A percentile compares a stretch with the other conserved stretches of the same genome.
phyloP scores from a whole-genome alignment of 176 grass and related monocot species.

The Zoysia pacifica region DNA sequence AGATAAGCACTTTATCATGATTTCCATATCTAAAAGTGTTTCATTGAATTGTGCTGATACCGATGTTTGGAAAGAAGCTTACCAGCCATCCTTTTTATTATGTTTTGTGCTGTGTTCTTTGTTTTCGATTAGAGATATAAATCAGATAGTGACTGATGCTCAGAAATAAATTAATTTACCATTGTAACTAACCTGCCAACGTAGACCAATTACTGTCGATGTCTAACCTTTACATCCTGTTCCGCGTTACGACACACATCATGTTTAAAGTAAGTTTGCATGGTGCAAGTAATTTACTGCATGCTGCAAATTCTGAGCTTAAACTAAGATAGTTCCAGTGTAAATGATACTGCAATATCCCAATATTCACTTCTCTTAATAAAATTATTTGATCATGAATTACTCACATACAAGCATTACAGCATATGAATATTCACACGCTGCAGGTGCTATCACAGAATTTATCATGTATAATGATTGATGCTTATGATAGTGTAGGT shows the following conservation, averaged over 20 bases:
- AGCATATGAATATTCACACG: not conserved
- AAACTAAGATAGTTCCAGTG: not conserved
- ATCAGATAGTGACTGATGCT: not conserved
- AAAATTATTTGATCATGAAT: not conserved
- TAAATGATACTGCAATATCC: not conserved
- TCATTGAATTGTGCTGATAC: not conserved
- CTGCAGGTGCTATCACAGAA: not conserved
- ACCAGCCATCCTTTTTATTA: not conserved
- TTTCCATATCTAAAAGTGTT: not conserved
- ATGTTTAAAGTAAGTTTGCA: not conserved
- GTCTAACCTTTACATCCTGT: not conserved
- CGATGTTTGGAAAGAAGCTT: not conserved
- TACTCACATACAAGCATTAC: not conserved
- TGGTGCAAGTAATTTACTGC: slow-evolving; percentile 6
- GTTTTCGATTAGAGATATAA: not conserved
- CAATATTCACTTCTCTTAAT: not conserved
- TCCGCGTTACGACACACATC: not conserved
- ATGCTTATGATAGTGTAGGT: slow-evolving; percentile 58
- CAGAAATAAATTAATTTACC: not conserved
- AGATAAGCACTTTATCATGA: not conserved
- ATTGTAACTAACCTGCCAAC: not conserved
- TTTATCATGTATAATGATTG: slow-evolving; percentile 21
- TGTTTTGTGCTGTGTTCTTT: not conserved
- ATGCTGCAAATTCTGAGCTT: slow-evolving; percentile 12
- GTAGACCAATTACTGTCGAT: not conserved